Evolutionary conservation across 768 basidiomycete genomes (phyloP).

Genomic region (Bullera alba): DNA sequence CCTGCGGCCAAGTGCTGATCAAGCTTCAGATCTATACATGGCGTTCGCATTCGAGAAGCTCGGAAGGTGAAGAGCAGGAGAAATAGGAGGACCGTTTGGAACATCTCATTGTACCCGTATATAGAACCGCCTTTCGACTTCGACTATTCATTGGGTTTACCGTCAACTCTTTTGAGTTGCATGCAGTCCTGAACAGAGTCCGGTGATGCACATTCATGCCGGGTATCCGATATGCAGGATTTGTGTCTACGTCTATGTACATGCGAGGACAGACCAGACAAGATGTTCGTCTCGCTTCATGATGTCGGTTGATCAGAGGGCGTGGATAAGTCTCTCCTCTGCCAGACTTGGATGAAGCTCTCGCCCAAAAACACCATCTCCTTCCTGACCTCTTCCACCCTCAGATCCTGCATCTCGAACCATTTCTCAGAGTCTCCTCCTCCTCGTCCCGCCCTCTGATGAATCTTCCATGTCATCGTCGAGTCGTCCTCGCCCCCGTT

Average conservation of each 20-base stretch:
- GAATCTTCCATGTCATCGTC: slow-evolving; percentile 76
- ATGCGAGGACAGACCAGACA: too few relatives aligned
- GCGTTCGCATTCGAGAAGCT: slow-evolving; percentile 79
- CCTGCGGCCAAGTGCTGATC: neutral
- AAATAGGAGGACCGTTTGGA: too few relatives aligned
- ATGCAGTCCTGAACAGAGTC: neutral
- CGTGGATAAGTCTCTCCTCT: slow-evolving; percentile 38
- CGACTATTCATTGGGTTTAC: too few relatives aligned
- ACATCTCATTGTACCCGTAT: too few relatives aligned
- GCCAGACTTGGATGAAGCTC: slow-evolving; percentile 75
- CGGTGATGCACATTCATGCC: neutral
- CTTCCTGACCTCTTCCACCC: slow-evolving; percentile 90
- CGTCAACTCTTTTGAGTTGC: neutral
- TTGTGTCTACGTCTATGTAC: too few relatives aligned
- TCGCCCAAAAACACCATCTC: slow-evolving; percentile 98
- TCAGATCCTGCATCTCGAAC: slow-evolving; percentile 93
- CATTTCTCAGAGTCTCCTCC: slow-evolving; percentile 83
- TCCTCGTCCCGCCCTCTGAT: slow-evolving; percentile 49
- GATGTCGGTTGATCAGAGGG: too few relatives aligned
- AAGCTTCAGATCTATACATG: slow-evolving; percentile 71
- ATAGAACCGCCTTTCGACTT: too few relatives aligned
- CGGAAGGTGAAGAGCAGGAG: slow-evolving; percentile 7
- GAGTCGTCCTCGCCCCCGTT: slow-evolving; percentile 59
- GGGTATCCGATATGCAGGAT: too few relatives aligned
- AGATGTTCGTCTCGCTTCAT: too few relatives aligned